Conservation (phyloP, 2,329 filamentous ascomycete genomes). For the Hypoxylon sp. region DNA sequence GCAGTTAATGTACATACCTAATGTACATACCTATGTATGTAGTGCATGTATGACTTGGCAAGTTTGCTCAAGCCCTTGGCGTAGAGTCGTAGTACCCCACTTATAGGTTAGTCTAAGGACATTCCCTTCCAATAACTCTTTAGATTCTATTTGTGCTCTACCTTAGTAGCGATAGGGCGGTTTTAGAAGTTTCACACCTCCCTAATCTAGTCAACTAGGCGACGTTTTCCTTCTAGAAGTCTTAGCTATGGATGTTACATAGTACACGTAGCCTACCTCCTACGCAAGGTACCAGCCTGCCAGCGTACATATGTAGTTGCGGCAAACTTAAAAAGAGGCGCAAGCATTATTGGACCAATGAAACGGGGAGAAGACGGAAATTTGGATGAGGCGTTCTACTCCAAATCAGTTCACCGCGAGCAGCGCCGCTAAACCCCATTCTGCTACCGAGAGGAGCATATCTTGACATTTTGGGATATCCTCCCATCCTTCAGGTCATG, state of each 20-base stretch:
- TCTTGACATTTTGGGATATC: conserved; percentile 43
- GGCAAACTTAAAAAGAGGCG: conserved; percentile 17
- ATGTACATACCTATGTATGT: neutral
- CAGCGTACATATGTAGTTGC: neutral
- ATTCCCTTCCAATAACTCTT: conserved; percentile 4
- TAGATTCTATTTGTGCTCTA: conserved; percentile 6
- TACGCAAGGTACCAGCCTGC: neutral
- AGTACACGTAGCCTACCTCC: conserved; percentile 28
- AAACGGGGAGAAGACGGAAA: conserved; percentile 22
- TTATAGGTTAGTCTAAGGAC: neutral
- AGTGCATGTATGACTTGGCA: neutral
- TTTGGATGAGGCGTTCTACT: conserved; percentile 31
- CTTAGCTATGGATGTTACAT: conserved; percentile 13
- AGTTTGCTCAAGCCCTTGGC: conserved; percentile 31
- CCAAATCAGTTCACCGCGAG: conserved; percentile 44
- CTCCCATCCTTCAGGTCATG: conserved; percentile 39
- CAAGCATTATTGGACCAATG: conserved; percentile 32
- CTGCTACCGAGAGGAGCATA: conserved; percentile 41
- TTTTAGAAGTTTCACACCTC: conserved; percentile 24
- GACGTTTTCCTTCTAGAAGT: conserved; percentile 35
- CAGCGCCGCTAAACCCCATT: conserved; percentile 43
- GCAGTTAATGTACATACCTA: neutral
- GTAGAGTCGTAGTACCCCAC: conserved; percentile 4
- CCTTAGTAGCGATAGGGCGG: conserved; percentile 8
- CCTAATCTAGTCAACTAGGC: conserved; percentile 18